Conservation (phyloP, 441 rosid genomes). For the Dalechampia spathulata region DNA sequence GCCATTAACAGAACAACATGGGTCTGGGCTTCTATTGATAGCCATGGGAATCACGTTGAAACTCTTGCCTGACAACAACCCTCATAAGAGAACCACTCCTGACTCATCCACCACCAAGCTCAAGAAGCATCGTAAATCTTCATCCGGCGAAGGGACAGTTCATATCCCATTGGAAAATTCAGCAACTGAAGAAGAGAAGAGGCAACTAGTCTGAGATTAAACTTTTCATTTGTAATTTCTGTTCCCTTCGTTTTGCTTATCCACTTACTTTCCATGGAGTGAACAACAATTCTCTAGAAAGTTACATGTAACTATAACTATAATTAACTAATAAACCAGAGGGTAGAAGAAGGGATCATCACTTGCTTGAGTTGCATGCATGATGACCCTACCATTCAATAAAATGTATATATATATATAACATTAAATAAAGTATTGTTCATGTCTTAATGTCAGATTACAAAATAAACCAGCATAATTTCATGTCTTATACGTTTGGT, state of each 20-base stretch:
- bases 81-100: slow-evolving; percentile 21
- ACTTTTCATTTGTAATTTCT: neutral
- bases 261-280: too few species aligned
- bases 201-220: slow-evolving; percentile 22
- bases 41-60: slow-evolving; percentile 68
- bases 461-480: neutral
- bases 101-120: neutral
- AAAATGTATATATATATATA: too few species aligned
- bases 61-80: slow-evolving; percentile 50
- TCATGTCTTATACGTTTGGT: neutral
- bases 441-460: neutral
- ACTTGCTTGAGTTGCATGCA: too few species aligned
- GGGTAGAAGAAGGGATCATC: too few species aligned
- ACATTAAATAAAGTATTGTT: too few species aligned
- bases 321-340: too few species aligned
- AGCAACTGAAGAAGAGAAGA: slow-evolving; percentile 27
- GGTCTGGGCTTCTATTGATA: slow-evolving; percentile 62
- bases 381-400: too few species aligned
- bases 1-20: slow-evolving; percentile 75
- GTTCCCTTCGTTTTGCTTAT: too few species aligned
- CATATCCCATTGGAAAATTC: slow-evolving; percentile 2
- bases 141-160: neutral
- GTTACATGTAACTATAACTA: too few species aligned
- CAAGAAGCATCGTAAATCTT: slow-evolving; percentile 4
- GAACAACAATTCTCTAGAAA: too few species aligned